Conservation (phyloP, 106 monocot genomes). For the Amphibolis antarctica region DNA sequence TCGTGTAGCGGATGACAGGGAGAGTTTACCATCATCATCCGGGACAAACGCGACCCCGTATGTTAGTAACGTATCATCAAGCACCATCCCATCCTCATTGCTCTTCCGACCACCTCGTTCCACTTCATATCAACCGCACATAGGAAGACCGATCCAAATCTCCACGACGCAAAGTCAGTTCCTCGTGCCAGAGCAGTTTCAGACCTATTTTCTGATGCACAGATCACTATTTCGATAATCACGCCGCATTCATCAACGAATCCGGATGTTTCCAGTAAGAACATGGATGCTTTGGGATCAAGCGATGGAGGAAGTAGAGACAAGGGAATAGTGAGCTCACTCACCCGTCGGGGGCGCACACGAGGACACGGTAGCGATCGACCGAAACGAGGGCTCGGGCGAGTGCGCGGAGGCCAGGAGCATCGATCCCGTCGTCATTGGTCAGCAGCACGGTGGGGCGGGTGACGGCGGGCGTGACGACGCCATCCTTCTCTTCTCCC, state of each 20-base stretch:
- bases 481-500: not conserved
- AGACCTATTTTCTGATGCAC: too few relatives aligned
- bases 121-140: too few relatives aligned
- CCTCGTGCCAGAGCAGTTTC: too few relatives aligned
- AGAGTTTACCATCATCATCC: too few relatives aligned
- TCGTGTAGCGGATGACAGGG: too few relatives aligned
- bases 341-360: constrained; percentile 71
- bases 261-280: not conserved
- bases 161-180: too few relatives aligned
- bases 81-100: too few relatives aligned
- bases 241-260: not conserved
- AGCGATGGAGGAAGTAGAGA: not conserved
- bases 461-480: not conserved
- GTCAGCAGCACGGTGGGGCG: constrained; percentile 42
- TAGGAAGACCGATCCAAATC: too few relatives aligned
- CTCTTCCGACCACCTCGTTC: too few relatives aligned
- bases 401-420: constrained; percentile 68
- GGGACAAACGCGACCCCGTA: too few relatives aligned
- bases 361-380: constrained; percentile 60
- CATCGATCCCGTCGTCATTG: constrained; percentile 95
- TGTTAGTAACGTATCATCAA: too few relatives aligned
- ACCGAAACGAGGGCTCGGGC: constrained; percentile 54
- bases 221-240: too few relatives aligned
- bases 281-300: not conserved
- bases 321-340: not conserved